Conservation (phyloP, 2,329 filamentous ascomycete genomes). For the Beauveria caledonica region DNA sequence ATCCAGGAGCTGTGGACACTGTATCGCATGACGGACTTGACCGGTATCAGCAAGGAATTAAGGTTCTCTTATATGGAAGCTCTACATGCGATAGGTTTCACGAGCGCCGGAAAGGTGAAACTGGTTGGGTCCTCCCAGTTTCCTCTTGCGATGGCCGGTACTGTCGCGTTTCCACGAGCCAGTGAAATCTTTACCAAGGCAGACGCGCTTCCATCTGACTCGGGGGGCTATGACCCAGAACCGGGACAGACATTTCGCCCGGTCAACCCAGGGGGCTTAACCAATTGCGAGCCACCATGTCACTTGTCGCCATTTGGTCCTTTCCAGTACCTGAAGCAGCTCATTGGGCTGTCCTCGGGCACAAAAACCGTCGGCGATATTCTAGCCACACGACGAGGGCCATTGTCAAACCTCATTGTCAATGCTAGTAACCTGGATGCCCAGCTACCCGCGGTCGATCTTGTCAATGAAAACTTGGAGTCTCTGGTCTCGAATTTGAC, state of each 20-base stretch:
- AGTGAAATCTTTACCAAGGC: neutral
- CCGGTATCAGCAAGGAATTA: neutral
- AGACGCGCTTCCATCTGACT: neutral
- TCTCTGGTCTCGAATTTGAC: neutral
- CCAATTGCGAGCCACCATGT: constrained; percentile 1
- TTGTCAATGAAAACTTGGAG: constrained; percentile 8
- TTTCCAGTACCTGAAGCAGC: constrained; percentile 2
- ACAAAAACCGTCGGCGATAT: neutral
- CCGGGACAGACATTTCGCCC: neutral
- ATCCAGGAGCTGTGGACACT: constrained; percentile 1
- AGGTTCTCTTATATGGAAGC: constrained; percentile 11
- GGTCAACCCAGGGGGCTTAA: neutral
- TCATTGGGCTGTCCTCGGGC: neutral
- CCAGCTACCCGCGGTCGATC: neutral
- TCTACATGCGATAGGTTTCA: constrained; percentile 5
- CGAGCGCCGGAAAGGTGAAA: neutral
- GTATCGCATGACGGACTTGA: constrained; percentile 1
- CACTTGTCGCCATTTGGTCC: constrained; percentile 7
- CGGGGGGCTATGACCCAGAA: neutral
- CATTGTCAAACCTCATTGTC: neutral
- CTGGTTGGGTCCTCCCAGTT: neutral
- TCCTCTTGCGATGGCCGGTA: neutral
- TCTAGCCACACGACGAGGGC: neutral
- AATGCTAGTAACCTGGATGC: neutral
- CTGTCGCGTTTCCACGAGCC: neutral